These are phyloP conservation scores for Haematococcus lacustris DNA, from an alignment of 139 green algal species.

Conservation along the genomic window DNA sequence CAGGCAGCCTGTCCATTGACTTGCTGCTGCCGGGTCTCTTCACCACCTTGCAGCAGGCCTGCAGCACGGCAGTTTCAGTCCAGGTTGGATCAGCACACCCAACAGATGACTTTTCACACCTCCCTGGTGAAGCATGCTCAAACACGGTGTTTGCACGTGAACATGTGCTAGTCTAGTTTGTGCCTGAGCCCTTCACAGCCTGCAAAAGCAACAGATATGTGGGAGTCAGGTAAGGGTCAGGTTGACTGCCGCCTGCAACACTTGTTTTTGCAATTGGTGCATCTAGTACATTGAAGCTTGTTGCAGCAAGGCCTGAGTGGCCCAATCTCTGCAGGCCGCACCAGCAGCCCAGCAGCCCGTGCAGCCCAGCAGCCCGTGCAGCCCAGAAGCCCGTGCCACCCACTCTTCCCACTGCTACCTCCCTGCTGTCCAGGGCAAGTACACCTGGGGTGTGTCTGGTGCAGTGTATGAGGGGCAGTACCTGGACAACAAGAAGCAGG, in stretches of 20 bases:
- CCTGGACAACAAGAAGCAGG: constrained; percentile 38
- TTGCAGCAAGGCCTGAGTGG: background rate
- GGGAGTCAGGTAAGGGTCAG: background rate
- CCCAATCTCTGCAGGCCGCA: background rate
- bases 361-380: too few relatives aligned
- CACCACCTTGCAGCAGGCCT: too few relatives aligned
- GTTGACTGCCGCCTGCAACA: background rate
- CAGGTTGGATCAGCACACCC: too few relatives aligned
- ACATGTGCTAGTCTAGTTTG: too few relatives aligned
- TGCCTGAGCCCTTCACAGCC: too few relatives aligned
- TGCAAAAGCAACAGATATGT: too few relatives aligned
- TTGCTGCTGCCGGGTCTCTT: background rate
- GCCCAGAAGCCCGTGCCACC: too few relatives aligned
- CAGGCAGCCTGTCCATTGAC: too few relatives aligned
- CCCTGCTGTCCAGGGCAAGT: constrained; percentile 27
- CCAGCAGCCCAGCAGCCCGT: background rate
- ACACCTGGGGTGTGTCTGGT: constrained; percentile 42
- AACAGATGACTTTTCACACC: too few relatives aligned
- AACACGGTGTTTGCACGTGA: too few relatives aligned
- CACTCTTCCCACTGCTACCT: background rate
- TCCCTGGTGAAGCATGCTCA: too few relatives aligned
- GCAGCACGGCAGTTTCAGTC: background rate
- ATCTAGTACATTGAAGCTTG: background rate
- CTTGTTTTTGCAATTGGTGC: background rate
- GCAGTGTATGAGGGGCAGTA: constrained; percentile 45